These are phyloP conservation scores for Leccinum huronense DNA, from an alignment of 1,284 basidiomycete genomes.

Conservation along the genomic window DNA sequence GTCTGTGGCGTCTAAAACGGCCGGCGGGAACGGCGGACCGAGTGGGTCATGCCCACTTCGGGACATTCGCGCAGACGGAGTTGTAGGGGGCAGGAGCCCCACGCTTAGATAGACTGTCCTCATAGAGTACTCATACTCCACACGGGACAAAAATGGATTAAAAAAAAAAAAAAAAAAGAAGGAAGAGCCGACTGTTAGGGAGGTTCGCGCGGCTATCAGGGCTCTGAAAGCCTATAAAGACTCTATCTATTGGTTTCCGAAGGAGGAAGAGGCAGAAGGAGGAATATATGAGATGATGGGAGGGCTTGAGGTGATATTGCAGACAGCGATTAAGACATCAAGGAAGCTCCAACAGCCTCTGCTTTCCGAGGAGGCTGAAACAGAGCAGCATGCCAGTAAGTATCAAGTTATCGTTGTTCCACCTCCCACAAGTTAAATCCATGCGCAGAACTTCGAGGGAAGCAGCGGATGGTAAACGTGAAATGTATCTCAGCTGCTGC, in stretches of 20 bases:
- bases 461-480: background rate
- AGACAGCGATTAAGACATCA: background rate
- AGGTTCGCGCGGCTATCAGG: background rate
- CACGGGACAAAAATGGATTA: no score
- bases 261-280: constrained; percentile 8
- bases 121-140: no score
- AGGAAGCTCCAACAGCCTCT: constrained; percentile 5
- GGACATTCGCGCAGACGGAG: no score
- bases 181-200: no score
- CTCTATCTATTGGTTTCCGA: constrained; percentile 5
- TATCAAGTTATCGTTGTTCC: background rate
- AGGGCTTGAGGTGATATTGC: background rate
- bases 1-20: no score
- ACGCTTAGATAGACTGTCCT: no score
- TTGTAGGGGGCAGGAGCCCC: no score
- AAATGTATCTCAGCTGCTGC: constrained; percentile 4
- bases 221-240: constrained; percentile 4
- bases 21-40: no score
- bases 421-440: background rate
- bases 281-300: background rate
- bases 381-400: background rate
- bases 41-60: no score
- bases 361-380: background rate
- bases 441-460: constrained; percentile 5
- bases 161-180: no score